phyloP scores from a whole-genome alignment of 176 grass and related monocot genomes.

The Canna indica region DNA sequence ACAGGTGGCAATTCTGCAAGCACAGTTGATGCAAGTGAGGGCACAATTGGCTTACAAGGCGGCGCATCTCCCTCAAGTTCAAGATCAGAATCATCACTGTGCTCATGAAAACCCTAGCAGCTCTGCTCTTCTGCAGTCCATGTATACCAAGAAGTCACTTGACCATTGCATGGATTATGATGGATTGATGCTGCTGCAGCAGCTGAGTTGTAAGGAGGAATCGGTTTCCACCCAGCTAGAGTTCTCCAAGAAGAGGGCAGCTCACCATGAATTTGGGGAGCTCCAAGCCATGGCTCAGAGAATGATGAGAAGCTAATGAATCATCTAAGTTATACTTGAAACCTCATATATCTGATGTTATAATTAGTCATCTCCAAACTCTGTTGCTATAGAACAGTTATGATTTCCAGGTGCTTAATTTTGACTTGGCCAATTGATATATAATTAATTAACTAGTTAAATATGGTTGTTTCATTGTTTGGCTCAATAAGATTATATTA shows the following conservation, averaged over 20 bases:
- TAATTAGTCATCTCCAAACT: no score
- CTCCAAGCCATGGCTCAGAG: slow-evolving; percentile 78
- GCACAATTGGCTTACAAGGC: slow-evolving; percentile 55
- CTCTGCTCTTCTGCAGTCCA: slow-evolving; percentile 4
- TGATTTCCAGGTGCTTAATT: no score
- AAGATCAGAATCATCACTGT: slow-evolving; percentile 26
- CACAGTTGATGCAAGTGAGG: slow-evolving; percentile 81
- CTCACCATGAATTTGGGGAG: slow-evolving; percentile 39
- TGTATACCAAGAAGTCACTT: slow-evolving; percentile 29
- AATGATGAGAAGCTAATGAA: slow-evolving; percentile 56
- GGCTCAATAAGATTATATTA: no score
- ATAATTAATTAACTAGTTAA: no score
- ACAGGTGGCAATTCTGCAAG: slow-evolving; percentile 80
- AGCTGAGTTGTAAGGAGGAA: slow-evolving; percentile 43
- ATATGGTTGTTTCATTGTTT: no score
- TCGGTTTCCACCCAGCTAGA: slow-evolving; percentile 34
- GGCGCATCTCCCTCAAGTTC: slow-evolving; percentile 9
- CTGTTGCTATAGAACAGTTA: no score
- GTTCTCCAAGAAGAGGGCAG: slow-evolving; percentile 41
- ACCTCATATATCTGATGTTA: no score
- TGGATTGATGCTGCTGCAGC: slow-evolving; percentile 19
- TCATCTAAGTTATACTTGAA: not conserved
- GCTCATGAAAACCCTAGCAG: slow-evolving; percentile 25
- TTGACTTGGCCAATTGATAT: no score
- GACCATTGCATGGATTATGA: slow-evolving; percentile 20